Evolutionary conservation across 2,329 filamentous ascomycete genomes (phyloP).

Genomic region (Curvularia sp.): DNA sequence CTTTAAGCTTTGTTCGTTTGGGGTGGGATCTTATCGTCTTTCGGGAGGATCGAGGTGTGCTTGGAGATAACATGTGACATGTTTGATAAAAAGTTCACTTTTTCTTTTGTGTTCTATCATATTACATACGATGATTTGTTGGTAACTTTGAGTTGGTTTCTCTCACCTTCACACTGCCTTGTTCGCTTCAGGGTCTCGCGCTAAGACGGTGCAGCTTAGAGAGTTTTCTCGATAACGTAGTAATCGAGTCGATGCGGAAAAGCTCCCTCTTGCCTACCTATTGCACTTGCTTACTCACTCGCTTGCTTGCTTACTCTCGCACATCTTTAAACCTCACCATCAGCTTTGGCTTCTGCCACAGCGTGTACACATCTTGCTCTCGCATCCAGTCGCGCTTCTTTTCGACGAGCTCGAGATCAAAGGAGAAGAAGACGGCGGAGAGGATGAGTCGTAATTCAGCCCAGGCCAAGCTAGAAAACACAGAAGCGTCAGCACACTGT

Average conservation of each 20-base stretch:
- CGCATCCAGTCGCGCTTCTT: slow-evolving; percentile 50
- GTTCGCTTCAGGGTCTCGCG: too few relatives aligned
- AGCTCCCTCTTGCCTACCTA: too few relatives aligned
- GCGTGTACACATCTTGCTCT: slow-evolving; percentile 37
- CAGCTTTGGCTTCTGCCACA: slow-evolving; percentile 47
- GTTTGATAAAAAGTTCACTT: too few relatives aligned
- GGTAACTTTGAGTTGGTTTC: too few relatives aligned
- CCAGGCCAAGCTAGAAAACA: slow-evolving; percentile 28
- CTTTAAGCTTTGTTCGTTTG: too few relatives aligned
- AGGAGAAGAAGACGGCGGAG: slow-evolving; percentile 34
- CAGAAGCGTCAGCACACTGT: neutral
- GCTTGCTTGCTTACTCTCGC: slow-evolving; percentile 7
- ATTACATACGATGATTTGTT: too few relatives aligned
- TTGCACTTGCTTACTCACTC: neutral
- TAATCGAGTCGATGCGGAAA: neutral
- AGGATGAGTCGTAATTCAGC: slow-evolving; percentile 41
- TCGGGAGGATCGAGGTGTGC: too few relatives aligned
- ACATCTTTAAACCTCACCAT: slow-evolving; percentile 38
- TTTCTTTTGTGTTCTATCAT: too few relatives aligned
- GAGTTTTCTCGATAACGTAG: neutral
- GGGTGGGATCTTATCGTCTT: too few relatives aligned
- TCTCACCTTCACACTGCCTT: too few relatives aligned
- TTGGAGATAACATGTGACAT: too few relatives aligned
- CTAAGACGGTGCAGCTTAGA: neutral
- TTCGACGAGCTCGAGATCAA: slow-evolving; percentile 35